Conservation (phyloP, 306 rosid genomes). For the Ceratonia siliqua region DNA sequence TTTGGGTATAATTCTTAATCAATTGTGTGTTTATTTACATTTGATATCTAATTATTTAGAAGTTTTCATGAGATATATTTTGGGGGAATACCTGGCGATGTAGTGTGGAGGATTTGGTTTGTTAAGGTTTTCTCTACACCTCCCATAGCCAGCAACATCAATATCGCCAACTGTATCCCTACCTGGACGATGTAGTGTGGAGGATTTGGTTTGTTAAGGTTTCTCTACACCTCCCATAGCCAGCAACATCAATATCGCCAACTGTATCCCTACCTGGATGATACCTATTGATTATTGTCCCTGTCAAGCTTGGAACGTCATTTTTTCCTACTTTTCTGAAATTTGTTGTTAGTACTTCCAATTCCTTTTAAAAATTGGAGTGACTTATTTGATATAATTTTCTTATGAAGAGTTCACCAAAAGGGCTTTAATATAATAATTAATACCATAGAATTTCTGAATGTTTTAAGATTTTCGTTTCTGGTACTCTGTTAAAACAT, state of each 20-base stretch:
- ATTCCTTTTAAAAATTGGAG: background rate
- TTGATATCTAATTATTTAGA: background rate
- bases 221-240: slow-evolving; percentile 49
- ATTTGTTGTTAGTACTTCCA: background rate
- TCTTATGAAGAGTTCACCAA: background rate
- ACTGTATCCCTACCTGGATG: slow-evolving; percentile 40
- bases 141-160: slow-evolving; percentile 54
- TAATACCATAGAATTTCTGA: too few relatives aligned
- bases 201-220: slow-evolving; percentile 8
- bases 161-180: slow-evolving; percentile 35
- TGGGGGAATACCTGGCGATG: slow-evolving; percentile 34
- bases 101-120: background rate
- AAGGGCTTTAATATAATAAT: too few relatives aligned
- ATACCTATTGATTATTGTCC: slow-evolving; percentile 30
- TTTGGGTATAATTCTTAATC: background rate
- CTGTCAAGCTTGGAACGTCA: slow-evolving; percentile 50
- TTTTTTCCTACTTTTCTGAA: background rate
- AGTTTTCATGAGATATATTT: too few relatives aligned
- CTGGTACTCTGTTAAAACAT: background rate
- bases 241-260: slow-evolving; percentile 42
- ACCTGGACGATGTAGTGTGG: slow-evolving; percentile 38
- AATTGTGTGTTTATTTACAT: too few relatives aligned
- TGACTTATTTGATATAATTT: background rate
- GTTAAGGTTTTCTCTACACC: slow-evolving; percentile 34
- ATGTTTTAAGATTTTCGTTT: background rate